Conservation (phyloP, 73 alveolate species). For the Paraurostyla sp. region DNA sequence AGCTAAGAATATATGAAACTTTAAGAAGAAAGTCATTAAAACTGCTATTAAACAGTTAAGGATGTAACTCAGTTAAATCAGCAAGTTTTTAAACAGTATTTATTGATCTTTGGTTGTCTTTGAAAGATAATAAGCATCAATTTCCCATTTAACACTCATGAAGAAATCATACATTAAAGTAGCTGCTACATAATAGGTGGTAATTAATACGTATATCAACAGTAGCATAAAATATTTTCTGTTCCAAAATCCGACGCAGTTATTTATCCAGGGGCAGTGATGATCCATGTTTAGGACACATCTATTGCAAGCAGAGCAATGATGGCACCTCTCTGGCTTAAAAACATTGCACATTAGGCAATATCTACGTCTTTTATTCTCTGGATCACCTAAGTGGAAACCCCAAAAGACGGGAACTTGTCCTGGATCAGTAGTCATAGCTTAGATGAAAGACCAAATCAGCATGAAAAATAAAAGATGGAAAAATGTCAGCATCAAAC, state of each 20-base stretch:
- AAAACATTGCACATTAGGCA: constrained; percentile 95
- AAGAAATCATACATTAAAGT: constrained; percentile 36
- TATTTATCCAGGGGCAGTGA: constrained; percentile 99
- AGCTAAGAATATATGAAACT: constrained; percentile 90
- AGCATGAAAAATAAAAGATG: constrained; percentile 84
- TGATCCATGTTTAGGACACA: constrained; percentile 98
- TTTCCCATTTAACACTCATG: constrained; percentile 54
- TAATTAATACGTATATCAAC: constrained; percentile 78
- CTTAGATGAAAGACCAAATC: constrained; percentile 89
- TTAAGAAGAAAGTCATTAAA: constrained; percentile 86
- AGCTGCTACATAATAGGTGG: constrained; percentile 33
- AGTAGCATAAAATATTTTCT: constrained; percentile 92
- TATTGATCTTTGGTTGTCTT: constrained; percentile 18
- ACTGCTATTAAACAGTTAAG: constrained; percentile 78
- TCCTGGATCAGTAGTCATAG: constrained; percentile 97
- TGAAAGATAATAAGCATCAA: constrained; percentile 28
- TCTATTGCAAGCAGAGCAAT: constrained; percentile 97
- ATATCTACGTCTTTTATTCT: constrained; percentile 88
- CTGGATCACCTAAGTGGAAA: constrained; percentile 93
- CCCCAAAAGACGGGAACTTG: constrained; percentile 99
- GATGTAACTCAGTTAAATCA: constrained; percentile 36
- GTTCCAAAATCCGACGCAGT: constrained; percentile 97
- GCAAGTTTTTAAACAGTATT: neutral
- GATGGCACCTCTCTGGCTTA: constrained; percentile 98
- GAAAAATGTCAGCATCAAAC: constrained; percentile 78